These are phyloP conservation scores for Crotalaria pallida DNA, from an alignment of 306 rosid species.

Conservation along the genomic window DNA sequence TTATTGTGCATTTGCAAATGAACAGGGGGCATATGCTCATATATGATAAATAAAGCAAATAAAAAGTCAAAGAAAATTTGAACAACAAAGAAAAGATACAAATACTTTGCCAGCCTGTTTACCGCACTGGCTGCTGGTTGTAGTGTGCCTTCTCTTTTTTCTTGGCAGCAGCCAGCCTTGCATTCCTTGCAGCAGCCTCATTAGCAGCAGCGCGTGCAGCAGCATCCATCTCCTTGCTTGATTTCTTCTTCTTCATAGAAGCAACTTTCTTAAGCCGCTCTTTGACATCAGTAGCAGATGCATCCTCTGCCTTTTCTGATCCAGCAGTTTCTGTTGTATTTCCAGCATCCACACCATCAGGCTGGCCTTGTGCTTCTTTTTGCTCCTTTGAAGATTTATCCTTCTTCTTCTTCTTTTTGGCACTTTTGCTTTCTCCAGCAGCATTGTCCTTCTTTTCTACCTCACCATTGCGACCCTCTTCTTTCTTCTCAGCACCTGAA, in stretches of 20 bases:
- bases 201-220: conserved; percentile 69
- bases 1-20: conserved; percentile 44
- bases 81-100: conserved; percentile 17
- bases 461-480: conserved; percentile 31
- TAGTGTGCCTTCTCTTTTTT: conserved; percentile 72
- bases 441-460: conserved; percentile 50
- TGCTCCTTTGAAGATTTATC: conserved; percentile 59
- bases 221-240: conserved; percentile 71
- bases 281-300: conserved; percentile 50
- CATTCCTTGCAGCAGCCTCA: conserved; percentile 75
- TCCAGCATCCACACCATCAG: conserved; percentile 26
- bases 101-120: conserved; percentile 22
- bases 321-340: conserved; percentile 33
- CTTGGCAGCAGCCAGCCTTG: conserved; percentile 66
- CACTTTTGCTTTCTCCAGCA: conserved; percentile 51
- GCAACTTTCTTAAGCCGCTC: conserved; percentile 71
- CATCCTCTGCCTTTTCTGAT: conserved; percentile 47
- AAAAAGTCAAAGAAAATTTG: conserved; percentile 15
- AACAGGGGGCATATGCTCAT: conserved; percentile 46
- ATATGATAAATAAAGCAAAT: conserved; percentile 26
- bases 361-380: conserved; percentile 50
- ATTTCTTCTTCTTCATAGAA: conserved; percentile 67
- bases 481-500: conserved; percentile 39
- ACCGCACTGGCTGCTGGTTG: conserved; percentile 80
- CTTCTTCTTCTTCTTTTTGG: conserved; percentile 77